A percentile compares a stretch with the other conserved stretches of the same genome.
These are phyloP conservation scores for Malus domestica DNA, from an alignment of 306 rosid species.

Conservation along the genomic window DNA sequence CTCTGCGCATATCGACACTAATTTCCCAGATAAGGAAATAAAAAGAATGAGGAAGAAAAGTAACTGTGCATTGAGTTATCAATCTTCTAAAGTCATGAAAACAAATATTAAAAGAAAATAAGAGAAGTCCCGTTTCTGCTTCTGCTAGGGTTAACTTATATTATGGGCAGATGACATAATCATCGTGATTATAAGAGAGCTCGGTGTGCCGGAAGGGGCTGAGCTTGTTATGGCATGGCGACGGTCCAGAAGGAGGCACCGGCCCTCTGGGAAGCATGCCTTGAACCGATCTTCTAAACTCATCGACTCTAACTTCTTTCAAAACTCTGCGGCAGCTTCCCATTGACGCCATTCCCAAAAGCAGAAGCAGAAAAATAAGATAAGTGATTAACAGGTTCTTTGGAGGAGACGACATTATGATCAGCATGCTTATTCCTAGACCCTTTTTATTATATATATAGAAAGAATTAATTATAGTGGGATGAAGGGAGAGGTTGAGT, in stretches of 20 bases:
- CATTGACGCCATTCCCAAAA: constrained; percentile 21
- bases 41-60: neutral
- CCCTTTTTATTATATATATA: constrained; percentile 1
- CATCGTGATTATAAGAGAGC: constrained; percentile 17
- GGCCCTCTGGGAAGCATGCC: constrained; percentile 50
- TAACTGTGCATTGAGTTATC: neutral
- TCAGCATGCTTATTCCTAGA: neutral
- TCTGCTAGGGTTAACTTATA: neutral
- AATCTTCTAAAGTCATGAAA: neutral
- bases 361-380: constrained; percentile 9
- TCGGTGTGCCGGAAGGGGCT: constrained; percentile 26
- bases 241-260: constrained; percentile 75
- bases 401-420: neutral
- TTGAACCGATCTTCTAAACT: constrained; percentile 24
- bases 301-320: neutral
- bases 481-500: neutral
- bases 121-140: neutral
- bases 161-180: constrained; percentile 43
- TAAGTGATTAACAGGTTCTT: neutral
- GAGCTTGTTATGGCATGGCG: constrained; percentile 53
- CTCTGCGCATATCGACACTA: neutral
- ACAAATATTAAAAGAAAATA: neutral
- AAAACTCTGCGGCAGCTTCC: constrained; percentile 31
- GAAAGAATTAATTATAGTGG: neutral
- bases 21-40: neutral